Conservation (phyloP, 306 rosid species). For the Ochetophila trinervis region DNA sequence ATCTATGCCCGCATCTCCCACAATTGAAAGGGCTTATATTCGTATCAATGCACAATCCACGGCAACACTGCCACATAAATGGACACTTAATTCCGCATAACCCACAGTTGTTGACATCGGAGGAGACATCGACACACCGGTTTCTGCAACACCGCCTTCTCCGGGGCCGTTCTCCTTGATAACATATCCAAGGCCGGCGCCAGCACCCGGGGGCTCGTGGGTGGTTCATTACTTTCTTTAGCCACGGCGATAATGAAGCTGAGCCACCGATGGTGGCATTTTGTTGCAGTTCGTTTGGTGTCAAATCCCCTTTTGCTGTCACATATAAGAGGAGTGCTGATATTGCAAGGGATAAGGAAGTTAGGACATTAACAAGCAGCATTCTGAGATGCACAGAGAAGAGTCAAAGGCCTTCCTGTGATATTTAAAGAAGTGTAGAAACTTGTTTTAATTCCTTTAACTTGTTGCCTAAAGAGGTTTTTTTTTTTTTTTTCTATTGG, state of each 20-base stretch:
- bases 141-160: conserved; percentile 44
- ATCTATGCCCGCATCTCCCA: conserved; percentile 60
- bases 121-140: conserved; percentile 48
- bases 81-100: conserved; percentile 42
- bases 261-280: conserved; percentile 4
- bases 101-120: conserved; percentile 55
- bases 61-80: conserved; percentile 53
- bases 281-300: neutral
- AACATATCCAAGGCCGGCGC: conserved; percentile 36
- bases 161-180: conserved; percentile 19
- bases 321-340: conserved; percentile 5
- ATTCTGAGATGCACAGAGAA: conserved; percentile 7
- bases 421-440: neutral
- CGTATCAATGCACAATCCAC: conserved; percentile 45
- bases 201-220: conserved; percentile 38
- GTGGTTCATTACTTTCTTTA: conserved; percentile 17
- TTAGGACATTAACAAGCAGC: conserved; percentile 5
- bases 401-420: neutral
- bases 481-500: no score
- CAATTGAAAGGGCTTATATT: conserved; percentile 46
- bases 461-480: neutral
- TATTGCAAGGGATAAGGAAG: conserved; percentile 7
- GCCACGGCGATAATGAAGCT: conserved; percentile 37
- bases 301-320: conserved; percentile 15
- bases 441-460: neutral